Conservation (phyloP, 2,329 filamentous ascomycete genomes). For the Penicillium sp. region DNA sequence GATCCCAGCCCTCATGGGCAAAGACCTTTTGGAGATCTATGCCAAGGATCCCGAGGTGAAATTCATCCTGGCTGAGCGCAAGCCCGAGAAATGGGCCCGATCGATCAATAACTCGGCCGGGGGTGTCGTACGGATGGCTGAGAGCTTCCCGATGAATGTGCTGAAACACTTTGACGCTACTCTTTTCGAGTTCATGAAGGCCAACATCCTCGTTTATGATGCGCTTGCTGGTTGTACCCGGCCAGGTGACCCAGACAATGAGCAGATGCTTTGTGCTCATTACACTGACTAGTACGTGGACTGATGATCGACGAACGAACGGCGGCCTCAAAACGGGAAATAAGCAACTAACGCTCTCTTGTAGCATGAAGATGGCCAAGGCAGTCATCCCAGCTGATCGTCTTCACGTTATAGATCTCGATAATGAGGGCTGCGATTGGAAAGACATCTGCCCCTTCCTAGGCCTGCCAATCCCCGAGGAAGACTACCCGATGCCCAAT, state of each 20-base stretch:
- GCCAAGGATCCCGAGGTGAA: conserved; percentile 27
- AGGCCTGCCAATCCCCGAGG: conserved; percentile 20
- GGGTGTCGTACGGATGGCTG: neutral
- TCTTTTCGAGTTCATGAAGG: conserved; percentile 17
- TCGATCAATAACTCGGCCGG: conserved; percentile 26
- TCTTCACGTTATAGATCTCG: conserved; percentile 21
- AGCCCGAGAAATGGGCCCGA: conserved; percentile 24
- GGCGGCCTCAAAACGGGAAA: neutral
- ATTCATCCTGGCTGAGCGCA: conserved; percentile 29
- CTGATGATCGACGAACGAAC: neutral
- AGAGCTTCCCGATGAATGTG: conserved; percentile 21
- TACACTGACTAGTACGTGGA: conserved; percentile 27
- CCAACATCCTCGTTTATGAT: conserved; percentile 16
- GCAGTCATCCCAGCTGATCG: conserved; percentile 23
- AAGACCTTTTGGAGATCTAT: conserved; percentile 21
- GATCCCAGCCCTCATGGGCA: conserved; percentile 24
- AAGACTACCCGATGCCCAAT: conserved; percentile 24
- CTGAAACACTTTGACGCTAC: conserved; percentile 24
- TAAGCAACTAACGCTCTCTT: neutral
- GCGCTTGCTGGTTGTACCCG: conserved; percentile 13
- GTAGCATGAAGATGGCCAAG: conserved; percentile 25
- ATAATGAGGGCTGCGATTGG: conserved; percentile 26
- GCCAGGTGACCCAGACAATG: conserved; percentile 18
- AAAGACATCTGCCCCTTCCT: conserved; percentile 30
- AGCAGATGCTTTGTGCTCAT: conserved; percentile 13